Conservation (phyloP, 1,284 basidiomycete species). For the Ceratorhiza oryzae-sativae region DNA sequence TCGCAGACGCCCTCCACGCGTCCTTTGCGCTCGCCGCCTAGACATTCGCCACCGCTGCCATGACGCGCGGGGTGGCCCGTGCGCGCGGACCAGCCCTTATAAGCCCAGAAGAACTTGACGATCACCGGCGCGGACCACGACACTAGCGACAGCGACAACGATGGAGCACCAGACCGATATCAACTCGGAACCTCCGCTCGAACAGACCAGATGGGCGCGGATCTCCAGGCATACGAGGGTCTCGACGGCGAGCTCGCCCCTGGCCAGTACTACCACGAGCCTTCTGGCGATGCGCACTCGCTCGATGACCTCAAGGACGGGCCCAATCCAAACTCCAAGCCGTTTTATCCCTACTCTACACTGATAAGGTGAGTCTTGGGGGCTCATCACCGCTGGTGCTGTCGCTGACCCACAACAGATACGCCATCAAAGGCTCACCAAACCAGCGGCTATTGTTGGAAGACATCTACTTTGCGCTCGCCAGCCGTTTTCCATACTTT, state of each 20-base stretch:
- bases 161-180: conserved; percentile 35
- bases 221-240: conserved; percentile 27
- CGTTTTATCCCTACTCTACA: conserved; percentile 84
- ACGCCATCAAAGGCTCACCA: conserved; percentile 85
- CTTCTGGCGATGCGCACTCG: conserved; percentile 29
- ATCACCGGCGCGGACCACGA: conserved; percentile 6
- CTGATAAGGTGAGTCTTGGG: conserved; percentile 71
- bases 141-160: conserved; percentile 1
- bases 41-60: not conserved
- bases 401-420: conserved; percentile 55
- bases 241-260: conserved; percentile 30
- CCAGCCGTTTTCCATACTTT: conserved; percentile 73
- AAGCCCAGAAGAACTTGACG: conserved; percentile 30
- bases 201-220: conserved; percentile 16
- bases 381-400: not conserved
- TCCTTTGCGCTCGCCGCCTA: too few relatives aligned
- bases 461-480: conserved; percentile 87
- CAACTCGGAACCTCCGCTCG: conserved; percentile 26
- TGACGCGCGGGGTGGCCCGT: conserved; percentile 27
- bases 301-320: conserved; percentile 40
- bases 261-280: conserved; percentile 35
- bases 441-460: conserved; percentile 81
- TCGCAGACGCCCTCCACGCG: too few relatives aligned
- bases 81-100: conserved; percentile 25
- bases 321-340: conserved; percentile 41